Conservation (phyloP, 169 alveolate genomes). For the Cryptosporidium ryanae region DNA sequence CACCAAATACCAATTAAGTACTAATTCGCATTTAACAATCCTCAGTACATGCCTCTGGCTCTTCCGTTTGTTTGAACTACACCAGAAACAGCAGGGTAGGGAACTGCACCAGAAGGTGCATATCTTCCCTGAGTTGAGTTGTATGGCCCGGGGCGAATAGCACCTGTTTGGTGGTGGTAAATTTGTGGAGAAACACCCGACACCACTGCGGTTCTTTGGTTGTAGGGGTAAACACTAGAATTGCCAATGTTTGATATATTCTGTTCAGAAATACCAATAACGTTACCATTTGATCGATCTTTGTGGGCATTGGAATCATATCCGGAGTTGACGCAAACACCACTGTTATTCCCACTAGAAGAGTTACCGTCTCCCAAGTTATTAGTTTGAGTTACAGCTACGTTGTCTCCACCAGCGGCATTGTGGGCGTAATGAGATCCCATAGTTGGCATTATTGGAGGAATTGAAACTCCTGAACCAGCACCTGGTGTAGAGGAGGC, state of each 20-base stretch:
- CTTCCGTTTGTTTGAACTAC: conserved; percentile 70
- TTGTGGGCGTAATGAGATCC: conserved; percentile 11
- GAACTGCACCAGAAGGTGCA: conserved; percentile 71
- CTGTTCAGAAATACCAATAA: conserved; percentile 3
- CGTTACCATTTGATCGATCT: neutral
- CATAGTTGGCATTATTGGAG: conserved; percentile 31
- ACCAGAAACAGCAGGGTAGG: conserved; percentile 58
- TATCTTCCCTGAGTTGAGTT: conserved; percentile 44
- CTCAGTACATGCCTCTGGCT: conserved; percentile 47
- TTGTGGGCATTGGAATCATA: neutral
- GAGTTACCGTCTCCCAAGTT: conserved; percentile 16
- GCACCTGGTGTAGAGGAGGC: conserved; percentile 22
- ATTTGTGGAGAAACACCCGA: conserved; percentile 4
- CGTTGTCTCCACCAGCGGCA: neutral
- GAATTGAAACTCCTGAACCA: conserved; percentile 20
- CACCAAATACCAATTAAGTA: too few relatives aligned
- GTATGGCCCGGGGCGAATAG: conserved; percentile 65
- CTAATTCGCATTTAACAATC: too few relatives aligned
- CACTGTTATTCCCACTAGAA: conserved; percentile 10
- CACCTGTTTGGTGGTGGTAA: conserved; percentile 9
- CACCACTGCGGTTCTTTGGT: conserved; percentile 18
- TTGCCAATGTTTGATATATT: neutral
- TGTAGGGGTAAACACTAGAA: conserved; percentile 23
- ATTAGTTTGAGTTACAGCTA: conserved; percentile 12
- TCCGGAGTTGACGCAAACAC: conserved; percentile 1